These are phyloP conservation scores for Heterobasidion occidentale DNA, from an alignment of 1,284 basidiomycete genomes.

Conservation along the genomic window DNA sequence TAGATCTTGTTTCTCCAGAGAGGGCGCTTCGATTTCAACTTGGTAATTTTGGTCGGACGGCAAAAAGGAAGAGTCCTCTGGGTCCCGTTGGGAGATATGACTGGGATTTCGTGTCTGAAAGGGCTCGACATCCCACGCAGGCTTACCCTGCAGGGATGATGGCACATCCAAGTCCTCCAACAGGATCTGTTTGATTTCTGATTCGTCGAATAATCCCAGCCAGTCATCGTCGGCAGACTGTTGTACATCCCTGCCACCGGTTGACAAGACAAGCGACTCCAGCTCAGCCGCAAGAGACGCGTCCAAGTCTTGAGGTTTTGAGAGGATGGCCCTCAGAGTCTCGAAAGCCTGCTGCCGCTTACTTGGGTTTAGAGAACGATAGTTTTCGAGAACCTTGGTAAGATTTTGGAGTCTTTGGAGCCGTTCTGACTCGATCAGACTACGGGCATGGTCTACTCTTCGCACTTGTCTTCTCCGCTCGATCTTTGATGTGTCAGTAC, in stretches of 20 bases:
- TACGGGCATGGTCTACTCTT: constrained; percentile 36
- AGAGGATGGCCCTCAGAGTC: constrained; percentile 13
- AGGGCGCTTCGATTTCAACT: no score
- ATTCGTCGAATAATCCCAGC: background rate
- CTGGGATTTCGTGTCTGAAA: background rate
- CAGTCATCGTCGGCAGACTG: background rate
- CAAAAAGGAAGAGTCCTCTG: no score
- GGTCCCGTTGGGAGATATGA: background rate
- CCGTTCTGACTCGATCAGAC: constrained; percentile 45
- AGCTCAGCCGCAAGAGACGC: background rate
- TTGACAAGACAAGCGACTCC: background rate
- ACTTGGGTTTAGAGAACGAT: constrained; percentile 23
- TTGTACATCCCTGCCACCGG: background rate
- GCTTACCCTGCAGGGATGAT: background rate
- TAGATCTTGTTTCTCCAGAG: background rate
- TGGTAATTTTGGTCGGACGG: no score
- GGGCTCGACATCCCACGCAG: no score
- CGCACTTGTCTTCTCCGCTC: constrained; percentile 43
- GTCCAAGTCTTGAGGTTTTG: background rate
- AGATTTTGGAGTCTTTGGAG: constrained; percentile 39
- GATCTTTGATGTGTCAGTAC: constrained; percentile 22
- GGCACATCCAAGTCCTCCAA: background rate
- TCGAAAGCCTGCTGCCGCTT: constrained; percentile 25
- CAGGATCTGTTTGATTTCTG: background rate
- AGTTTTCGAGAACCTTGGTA: constrained; percentile 28